Base-by-base conservation (phyloP, 306 rosid species). In the Corylus heterophylla region DNA sequence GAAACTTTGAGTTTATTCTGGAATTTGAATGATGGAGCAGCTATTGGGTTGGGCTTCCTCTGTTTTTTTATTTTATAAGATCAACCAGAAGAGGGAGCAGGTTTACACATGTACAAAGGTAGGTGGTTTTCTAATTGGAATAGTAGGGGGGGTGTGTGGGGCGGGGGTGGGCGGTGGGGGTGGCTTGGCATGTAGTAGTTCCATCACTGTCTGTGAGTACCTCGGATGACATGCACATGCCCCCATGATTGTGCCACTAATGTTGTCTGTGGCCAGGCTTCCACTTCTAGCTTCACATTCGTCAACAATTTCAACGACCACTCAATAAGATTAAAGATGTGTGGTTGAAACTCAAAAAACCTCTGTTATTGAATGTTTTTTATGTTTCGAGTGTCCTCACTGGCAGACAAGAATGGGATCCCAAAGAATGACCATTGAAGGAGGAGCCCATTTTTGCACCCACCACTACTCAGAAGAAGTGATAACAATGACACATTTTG, bases 31-130 rank as follows among this genome's bases (percentile, higher is more conserved):
- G 5, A 16, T 37, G 27, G 71, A 45, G 25, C 39, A 3, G n/a
- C 3, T 37, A 31, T 66, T 16, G 71, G 71, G 71, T n/a, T 66
- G 71, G 71, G 22, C 70, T 35, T 64, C 70, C 45, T 29, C 10
- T 35, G 4, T 12, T 61, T 61, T 64, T 11, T 35, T 7, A 0
- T 61, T 64, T 11, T 35, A 16, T 0, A 14, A 64, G 9, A 35
- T 12, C 18, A 64, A 35, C 8, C 45, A 64, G 47, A 64, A 62
- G 42, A 12, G 68, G 17, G 12, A 25, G 11, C 13, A 14, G 27
- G 12, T 16, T 12, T 59, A 13, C n/a, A 31, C 50, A 66, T 37
- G 12, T 13, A 66, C 27, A 66, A 66, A 17, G 50, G 8, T 16
- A 2, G 49, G 39, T 14, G 27, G 5, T 31, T 10, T 35, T 31